phyloP scores from a whole-genome alignment of 192 early-diverging fungal genomes.

The Kickxella alabastrina region DNA sequence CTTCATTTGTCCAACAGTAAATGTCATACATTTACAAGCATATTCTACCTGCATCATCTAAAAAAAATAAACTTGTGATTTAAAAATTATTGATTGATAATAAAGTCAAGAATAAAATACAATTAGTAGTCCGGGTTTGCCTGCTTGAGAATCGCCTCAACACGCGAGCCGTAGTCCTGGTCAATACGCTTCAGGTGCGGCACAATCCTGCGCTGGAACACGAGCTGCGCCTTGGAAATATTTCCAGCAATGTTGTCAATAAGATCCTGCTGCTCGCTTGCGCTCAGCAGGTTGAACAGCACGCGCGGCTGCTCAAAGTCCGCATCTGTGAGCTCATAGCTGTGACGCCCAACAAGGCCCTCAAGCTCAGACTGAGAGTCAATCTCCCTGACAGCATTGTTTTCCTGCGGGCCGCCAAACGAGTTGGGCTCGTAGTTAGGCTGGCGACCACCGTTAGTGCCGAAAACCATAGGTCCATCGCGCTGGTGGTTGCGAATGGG shows the following conservation, averaged over 20 bases:
- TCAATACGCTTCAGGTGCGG: conserved; percentile 58
- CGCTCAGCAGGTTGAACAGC: conserved; percentile 49
- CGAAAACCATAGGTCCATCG: conserved; percentile 57
- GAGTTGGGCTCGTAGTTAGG: conserved; percentile 41
- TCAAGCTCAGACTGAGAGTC: background rate
- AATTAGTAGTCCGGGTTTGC: conserved; percentile 8
- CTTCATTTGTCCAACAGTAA: no score
- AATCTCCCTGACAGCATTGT: background rate
- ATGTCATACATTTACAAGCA: no score
- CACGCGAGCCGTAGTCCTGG: conserved; percentile 54
- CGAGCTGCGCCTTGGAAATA: conserved; percentile 52
- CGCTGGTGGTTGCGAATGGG: conserved; percentile 62
- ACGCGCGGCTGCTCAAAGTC: conserved; percentile 66
- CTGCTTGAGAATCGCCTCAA: conserved; percentile 34
- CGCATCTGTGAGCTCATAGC: conserved; percentile 53
- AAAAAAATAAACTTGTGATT: background rate
- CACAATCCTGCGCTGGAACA: conserved; percentile 56
- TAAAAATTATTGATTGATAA: background rate
- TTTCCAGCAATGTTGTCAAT: conserved; percentile 58
- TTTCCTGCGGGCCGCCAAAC: conserved; percentile 28
- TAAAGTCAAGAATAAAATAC: background rate
- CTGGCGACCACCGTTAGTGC: conserved; percentile 55
- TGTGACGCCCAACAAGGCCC: conserved; percentile 1
- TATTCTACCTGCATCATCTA: no score
- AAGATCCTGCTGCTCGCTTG: conserved; percentile 51